phyloP scores from a whole-genome alignment of 305 asterid genomes.

The Nicotiana rustica region DNA sequence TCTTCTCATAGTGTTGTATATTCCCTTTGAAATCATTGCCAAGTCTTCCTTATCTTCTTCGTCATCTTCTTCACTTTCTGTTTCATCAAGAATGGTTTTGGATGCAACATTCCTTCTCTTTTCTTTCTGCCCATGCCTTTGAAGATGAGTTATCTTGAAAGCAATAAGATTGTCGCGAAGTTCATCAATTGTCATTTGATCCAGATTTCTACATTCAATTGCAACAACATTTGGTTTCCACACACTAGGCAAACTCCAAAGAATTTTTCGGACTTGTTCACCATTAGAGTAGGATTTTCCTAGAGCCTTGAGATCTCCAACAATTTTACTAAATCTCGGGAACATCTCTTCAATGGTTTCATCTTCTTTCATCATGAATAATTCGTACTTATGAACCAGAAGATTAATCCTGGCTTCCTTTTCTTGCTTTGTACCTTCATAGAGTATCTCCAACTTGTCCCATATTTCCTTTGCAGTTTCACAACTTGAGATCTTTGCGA shows the following conservation, averaged over 20 bases:
- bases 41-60: neutral
- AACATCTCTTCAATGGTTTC: constrained; percentile 17
- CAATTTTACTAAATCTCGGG: neutral
- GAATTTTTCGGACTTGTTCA: neutral
- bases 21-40: constrained; percentile 18
- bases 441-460: neutral
- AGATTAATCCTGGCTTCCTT: neutral
- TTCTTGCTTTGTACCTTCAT: constrained; percentile 1
- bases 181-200: constrained; percentile 1
- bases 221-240: neutral
- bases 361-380: neutral
- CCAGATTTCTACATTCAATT: neutral
- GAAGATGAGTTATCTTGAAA: neutral
- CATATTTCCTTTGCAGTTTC: constrained; percentile 11
- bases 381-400: neutral
- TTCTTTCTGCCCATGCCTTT: neutral
- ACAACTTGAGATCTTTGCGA: neutral
- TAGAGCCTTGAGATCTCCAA: neutral
- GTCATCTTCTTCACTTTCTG: neutral
- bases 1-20: neutral
- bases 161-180: neutral
- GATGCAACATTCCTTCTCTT: neutral
- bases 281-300: neutral
- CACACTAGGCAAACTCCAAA: neutral
- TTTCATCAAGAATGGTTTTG: constrained; percentile 5